phyloP scores from a whole-genome alignment of 805 yeast species.

The Kodamaea laetipori region DNA sequence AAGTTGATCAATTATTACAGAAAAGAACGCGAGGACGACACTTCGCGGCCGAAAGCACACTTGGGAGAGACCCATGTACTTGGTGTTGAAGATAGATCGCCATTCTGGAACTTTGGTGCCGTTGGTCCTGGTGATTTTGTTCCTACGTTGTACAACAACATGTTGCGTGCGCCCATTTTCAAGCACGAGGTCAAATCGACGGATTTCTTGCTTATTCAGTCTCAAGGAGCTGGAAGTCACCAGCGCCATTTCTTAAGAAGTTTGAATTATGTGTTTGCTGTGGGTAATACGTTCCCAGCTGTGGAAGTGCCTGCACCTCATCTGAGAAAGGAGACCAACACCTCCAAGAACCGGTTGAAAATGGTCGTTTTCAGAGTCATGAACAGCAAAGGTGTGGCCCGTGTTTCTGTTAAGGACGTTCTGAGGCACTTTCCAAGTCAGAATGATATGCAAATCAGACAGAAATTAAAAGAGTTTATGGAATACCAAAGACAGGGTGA shows the following conservation, averaged over 20 bases:
- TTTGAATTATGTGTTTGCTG: constrained; percentile 74
- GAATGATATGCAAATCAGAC: constrained; percentile 96
- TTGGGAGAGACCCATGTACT: constrained; percentile 94
- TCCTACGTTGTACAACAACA: constrained; percentile 89
- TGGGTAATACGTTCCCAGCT: constrained; percentile 92
- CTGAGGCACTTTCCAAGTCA: constrained; percentile 94
- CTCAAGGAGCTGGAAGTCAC: constrained; percentile 77
- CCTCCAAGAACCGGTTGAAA: constrained; percentile 84
- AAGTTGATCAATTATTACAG: constrained; percentile 92
- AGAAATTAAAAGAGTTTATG: constrained; percentile 95
- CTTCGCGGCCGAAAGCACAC: constrained; percentile 80
- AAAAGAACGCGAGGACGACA: constrained; percentile 77
- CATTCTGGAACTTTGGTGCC: constrained; percentile 98
- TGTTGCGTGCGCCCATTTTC: constrained; percentile 90
- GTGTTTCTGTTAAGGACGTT: constrained; percentile 84
- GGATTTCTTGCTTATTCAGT: constrained; percentile 78
- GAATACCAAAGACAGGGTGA: constrained; percentile 93
- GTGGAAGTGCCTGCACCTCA: constrained; percentile 97
- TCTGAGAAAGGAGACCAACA: constrained; percentile 91
- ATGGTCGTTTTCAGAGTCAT: constrained; percentile 91
- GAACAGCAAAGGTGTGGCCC: constrained; percentile 68
- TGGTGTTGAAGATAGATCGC: constrained; percentile 95
- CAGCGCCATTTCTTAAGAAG: constrained; percentile 69
- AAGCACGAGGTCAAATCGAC: constrained; percentile 77
- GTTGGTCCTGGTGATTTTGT: constrained; percentile 93